phyloP scores from a whole-genome alignment of 306 rosid genomes.

The Rubus idaeus region DNA sequence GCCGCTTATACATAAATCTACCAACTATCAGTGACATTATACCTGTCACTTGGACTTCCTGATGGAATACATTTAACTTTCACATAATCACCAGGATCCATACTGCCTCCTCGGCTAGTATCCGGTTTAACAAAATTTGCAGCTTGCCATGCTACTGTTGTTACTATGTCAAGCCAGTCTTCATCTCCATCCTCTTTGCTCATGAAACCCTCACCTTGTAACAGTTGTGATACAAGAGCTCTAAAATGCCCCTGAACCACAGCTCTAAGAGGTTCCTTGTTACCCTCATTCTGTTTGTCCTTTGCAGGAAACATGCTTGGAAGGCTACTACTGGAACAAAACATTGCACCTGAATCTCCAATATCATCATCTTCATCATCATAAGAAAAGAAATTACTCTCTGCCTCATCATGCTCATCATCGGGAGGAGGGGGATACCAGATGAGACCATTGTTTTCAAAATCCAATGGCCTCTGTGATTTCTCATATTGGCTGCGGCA shows the following conservation, averaged over 20 bases:
- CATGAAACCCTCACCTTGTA: slow-evolving; percentile 74
- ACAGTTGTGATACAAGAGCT: slow-evolving; percentile 88
- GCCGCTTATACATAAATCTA: neutral
- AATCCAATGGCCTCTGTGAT: slow-evolving; percentile 72
- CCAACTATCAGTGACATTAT: slow-evolving; percentile 24
- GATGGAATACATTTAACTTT: slow-evolving; percentile 89
- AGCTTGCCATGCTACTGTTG: slow-evolving; percentile 85
- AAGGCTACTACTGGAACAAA: slow-evolving; percentile 74
- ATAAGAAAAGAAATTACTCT: slow-evolving; percentile 58
- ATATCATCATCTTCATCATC: slow-evolving; percentile 91
- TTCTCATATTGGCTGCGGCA: slow-evolving; percentile 46
- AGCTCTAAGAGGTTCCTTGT: slow-evolving; percentile 75
- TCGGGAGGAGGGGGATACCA: slow-evolving; percentile 94
- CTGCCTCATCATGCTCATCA: slow-evolving; percentile 66
- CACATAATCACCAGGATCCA: slow-evolving; percentile 95
- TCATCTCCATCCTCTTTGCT: slow-evolving; percentile 57
- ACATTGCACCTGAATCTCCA: slow-evolving; percentile 78
- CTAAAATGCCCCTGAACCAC: slow-evolving; percentile 89
- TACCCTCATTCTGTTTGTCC: slow-evolving; percentile 67
- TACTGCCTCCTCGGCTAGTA: slow-evolving; percentile 93
- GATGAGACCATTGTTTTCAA: slow-evolving; percentile 74
- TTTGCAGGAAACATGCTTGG: slow-evolving; percentile 65
- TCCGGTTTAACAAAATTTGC: slow-evolving; percentile 94
- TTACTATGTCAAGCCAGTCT: slow-evolving; percentile 85
- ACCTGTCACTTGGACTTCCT: slow-evolving; percentile 89